Evolutionary conservation across 345 rosid genomes (phyloP), one percentile per base, ranked within the genome.

Genomic region (Aquilaria sinensis): DNA sequence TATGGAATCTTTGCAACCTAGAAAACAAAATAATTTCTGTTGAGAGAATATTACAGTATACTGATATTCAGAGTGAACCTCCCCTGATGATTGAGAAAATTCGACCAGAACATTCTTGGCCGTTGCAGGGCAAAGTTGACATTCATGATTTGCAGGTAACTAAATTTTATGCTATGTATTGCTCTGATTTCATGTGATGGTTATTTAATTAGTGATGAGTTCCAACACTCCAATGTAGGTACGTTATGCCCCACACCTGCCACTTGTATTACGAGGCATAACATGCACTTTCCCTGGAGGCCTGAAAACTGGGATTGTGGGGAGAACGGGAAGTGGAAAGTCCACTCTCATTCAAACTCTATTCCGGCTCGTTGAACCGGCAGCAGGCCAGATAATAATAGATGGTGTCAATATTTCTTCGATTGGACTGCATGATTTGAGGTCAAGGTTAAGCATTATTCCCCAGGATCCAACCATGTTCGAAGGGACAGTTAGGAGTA

Each of bases 391-490:
- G 56, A 83, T 92, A 56, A 56, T 62, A 69, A 86, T 92, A 11
- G 98, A 88, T 73, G 83, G 82, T 49, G 59, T 88, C 31, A 64
- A 86, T 54, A 86, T 88, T 14, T 77, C 79, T 60, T 71, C 58
- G 23, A 80, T 92, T 53, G 96, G 96, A 59, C 65, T 92, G 67
- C 88, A 88, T 47, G 89, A 92, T 74, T 73, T 92, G 71, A 81
- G 96, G 64, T 81, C 85, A 53, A 83, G 84, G 51, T 77, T 88
- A 23, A 83, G 94, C 74, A 88, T 92, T 43, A 86, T 88, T 67
- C 96, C 96, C 29, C 97, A 86, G 66, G 97, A 88, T 71, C 97
- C 97, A 49, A 91, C 94, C 54, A 81, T 91, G 92, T 91, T 92
- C 72, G 92, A 86, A 72, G 98, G 98, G 23, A 92, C 94, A 0